Evolutionary conservation across 2,329 filamentous ascomycete genomes (phyloP).

Genomic region (Penicillium sp.): DNA sequence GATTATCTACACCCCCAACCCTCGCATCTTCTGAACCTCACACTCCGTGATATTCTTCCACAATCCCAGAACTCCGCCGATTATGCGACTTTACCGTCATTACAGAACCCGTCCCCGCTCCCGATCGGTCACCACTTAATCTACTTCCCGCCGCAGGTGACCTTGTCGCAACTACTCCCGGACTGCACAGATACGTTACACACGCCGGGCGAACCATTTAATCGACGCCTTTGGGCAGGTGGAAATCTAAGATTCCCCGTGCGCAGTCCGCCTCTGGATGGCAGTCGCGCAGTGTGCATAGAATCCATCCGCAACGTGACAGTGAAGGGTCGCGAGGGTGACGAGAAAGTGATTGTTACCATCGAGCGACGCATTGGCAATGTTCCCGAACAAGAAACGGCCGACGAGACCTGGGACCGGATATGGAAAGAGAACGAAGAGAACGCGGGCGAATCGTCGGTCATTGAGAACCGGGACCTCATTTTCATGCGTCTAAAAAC

Average conservation of each 20-base stretch:
- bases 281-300: constrained; percentile 43
- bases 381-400: constrained; percentile 39
- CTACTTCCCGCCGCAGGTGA: constrained; percentile 75
- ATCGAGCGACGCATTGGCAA: constrained; percentile 56
- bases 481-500: constrained; percentile 61
- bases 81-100: constrained; percentile 37
- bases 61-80: constrained; percentile 22
- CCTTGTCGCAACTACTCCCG: constrained; percentile 62
- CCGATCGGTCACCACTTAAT: constrained; percentile 71
- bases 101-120: constrained; percentile 29
- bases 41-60: constrained; percentile 59
- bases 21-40: constrained; percentile 64
- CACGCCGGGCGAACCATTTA: constrained; percentile 69
- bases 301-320: constrained; percentile 51
- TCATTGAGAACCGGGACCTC: constrained; percentile 61
- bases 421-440: constrained; percentile 47
- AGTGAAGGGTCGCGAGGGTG: constrained; percentile 52
- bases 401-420: constrained; percentile 38
- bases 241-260: constrained; percentile 63
- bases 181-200: constrained; percentile 86
- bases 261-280: constrained; percentile 34
- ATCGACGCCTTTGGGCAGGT: constrained; percentile 84
- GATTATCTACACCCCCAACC: constrained; percentile 62
- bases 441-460: constrained; percentile 43
- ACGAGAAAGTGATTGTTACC: constrained; percentile 60